Percentiles rank a stretch among this genome's conserved stretches.
Evolutionary conservation across 2,329 filamentous ascomycete genomes (phyloP).

Genomic region (Colletotrichum musicola): DNA sequence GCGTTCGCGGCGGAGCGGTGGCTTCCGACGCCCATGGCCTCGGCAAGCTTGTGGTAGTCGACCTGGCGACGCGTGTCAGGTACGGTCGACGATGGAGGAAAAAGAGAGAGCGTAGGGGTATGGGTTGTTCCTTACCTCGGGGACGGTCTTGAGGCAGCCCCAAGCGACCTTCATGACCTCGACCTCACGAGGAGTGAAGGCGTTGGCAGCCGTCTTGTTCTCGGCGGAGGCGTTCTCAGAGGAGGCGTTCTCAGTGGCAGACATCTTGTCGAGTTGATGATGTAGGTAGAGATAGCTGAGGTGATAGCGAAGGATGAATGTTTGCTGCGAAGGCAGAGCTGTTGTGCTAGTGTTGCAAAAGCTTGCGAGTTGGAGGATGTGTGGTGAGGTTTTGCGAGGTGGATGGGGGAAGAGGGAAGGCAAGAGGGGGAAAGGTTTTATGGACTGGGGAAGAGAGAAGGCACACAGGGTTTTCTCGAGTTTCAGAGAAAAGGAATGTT

Average conservation of each 20-base stretch:
- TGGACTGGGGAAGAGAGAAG: neutral
- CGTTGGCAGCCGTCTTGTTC: neutral
- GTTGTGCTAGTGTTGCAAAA: neutral
- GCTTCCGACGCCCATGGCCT: constrained; percentile 43
- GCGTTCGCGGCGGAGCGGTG: constrained; percentile 42
- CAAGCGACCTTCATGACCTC: constrained; percentile 44
- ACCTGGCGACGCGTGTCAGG: constrained; percentile 39
- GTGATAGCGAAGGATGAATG: neutral
- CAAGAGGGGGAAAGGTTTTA: neutral
- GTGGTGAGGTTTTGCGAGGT: neutral
- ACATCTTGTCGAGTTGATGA: constrained; percentile 10
- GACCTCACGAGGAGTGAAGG: constrained; percentile 42
- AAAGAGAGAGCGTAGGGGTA: neutral
- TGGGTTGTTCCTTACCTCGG: constrained; percentile 41
- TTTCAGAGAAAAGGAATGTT: neutral
- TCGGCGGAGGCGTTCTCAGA: neutral
- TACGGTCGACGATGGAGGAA: neutral
- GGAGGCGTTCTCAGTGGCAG: neutral
- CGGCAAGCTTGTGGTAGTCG: constrained; percentile 43
- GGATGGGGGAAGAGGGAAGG: neutral
- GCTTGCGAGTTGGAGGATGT: neutral
- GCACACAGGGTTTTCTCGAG: neutral
- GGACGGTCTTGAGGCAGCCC: constrained; percentile 44
- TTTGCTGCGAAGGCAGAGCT: too few species aligned
- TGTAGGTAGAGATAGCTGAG: neutral